A percentile compares a stretch with the other conserved stretches of the same genome.
Evolutionary conservation across 345 rosid genomes (phyloP).

Genomic region (Sapria himalayana): DNA sequence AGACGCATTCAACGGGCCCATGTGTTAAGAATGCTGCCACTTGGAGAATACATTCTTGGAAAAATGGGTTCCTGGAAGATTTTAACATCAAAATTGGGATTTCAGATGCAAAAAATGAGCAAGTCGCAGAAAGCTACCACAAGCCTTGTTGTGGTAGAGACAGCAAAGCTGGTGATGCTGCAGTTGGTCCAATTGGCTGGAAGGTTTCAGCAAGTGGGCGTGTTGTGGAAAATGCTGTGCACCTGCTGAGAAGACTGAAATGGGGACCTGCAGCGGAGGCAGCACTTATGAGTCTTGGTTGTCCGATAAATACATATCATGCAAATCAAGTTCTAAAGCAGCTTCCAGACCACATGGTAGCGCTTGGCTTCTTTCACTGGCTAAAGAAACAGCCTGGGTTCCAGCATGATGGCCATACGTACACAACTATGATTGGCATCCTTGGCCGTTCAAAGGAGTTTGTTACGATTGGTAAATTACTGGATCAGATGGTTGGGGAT

Average conservation of each 20-base stretch:
- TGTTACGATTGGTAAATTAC: conserved; percentile 39
- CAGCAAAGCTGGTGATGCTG: conserved; percentile 17
- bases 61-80: conserved; percentile 17
- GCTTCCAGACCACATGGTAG: conserved; percentile 54
- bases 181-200: conserved; percentile 18
- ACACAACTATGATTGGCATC: conserved; percentile 86
- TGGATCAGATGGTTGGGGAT: conserved; percentile 60
- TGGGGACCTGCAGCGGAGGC: conserved; percentile 73
- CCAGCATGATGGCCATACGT: conserved; percentile 83
- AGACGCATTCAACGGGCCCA: conserved; percentile 11
- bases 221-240: conserved; percentile 36
- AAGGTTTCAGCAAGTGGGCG: conserved; percentile 17
- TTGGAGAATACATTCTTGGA: conserved; percentile 18
- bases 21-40: conserved; percentile 22
- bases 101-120: conserved; percentile 22
- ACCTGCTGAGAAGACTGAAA: conserved; percentile 23
- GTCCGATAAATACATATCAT: conserved; percentile 48
- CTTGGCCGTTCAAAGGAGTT: conserved; percentile 81
- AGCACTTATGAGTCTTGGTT: conserved; percentile 34
- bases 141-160: conserved; percentile 24
- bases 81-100: conserved; percentile 12
- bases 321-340: conserved; percentile 83
- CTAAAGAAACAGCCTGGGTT: conserved; percentile 42
- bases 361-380: conserved; percentile 77
- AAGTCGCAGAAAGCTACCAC: conserved; percentile 14